Percentiles rank a stretch among this genome's conserved stretches.
Conservation (phyloP, 2,329 filamentous ascomycete species). For the Neofusicoccum cordaticola region DNA sequence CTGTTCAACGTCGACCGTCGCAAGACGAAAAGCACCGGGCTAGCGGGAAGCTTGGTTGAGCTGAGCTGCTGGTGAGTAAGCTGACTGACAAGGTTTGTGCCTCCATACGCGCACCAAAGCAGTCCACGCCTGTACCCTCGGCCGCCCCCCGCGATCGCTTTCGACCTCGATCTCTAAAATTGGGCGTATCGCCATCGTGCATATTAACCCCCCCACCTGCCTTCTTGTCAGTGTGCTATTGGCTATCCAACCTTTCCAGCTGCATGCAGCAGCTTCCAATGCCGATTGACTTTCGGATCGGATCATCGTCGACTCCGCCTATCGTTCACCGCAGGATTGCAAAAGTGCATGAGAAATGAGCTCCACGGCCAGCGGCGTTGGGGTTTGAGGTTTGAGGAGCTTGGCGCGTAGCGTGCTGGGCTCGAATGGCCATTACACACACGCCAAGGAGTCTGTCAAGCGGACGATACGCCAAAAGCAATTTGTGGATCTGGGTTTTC, state of each 20-base stretch:
- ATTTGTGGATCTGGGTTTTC: background rate
- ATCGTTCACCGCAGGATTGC: background rate
- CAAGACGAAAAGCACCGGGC: background rate
- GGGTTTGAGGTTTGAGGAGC: too few relatives aligned
- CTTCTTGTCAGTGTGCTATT: constrained; percentile 4
- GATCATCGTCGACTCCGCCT: background rate
- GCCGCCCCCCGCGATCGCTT: background rate
- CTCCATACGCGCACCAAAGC: background rate
- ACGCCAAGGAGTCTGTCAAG: too few relatives aligned
- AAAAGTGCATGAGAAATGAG: background rate
- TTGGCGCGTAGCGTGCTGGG: background rate
- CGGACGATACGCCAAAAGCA: background rate
- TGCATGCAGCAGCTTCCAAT: background rate
- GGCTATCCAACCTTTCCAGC: background rate
- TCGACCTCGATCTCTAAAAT: background rate
- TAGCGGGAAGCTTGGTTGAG: constrained; percentile 2
- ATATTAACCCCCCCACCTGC: background rate
- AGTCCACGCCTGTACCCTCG: background rate
- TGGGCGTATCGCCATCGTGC: background rate
- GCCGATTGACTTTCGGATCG: background rate
- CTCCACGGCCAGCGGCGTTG: too few relatives aligned
- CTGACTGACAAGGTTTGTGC: background rate
- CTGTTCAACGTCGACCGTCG: background rate
- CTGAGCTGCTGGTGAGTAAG: background rate
- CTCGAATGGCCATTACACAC: background rate